Percentiles rank a stretch among this genome's conserved stretches.
These are phyloP conservation scores for Acanthamoeba polyphaga DNA, from an alignment of 208 protist species.

Conservation along the genomic window DNA sequence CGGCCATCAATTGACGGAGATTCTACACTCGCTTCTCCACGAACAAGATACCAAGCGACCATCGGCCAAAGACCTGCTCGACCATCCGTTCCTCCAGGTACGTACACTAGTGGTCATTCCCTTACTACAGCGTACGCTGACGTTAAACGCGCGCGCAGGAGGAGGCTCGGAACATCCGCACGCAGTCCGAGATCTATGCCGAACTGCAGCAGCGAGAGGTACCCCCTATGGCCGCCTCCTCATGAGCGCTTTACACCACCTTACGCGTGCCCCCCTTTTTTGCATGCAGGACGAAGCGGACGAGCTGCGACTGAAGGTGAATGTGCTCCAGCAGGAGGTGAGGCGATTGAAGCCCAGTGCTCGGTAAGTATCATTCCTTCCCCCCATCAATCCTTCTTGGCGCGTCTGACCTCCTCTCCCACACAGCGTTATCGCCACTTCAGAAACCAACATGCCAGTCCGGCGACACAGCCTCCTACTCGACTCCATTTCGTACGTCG, in stretches of 20 bases:
- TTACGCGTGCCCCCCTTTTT: neutral
- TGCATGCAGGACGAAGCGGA: neutral
- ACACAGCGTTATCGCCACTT: neutral
- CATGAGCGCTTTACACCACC: neutral
- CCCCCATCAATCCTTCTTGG: neutral
- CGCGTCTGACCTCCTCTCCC: neutral
- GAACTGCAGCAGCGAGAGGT: constrained; percentile 48
- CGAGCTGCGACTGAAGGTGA: neutral
- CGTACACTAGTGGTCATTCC: neutral
- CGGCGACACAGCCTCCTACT: neutral
- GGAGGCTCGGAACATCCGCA: neutral
- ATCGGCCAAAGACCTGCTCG: constrained; percentile 49
- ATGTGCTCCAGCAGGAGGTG: constrained; percentile 36
- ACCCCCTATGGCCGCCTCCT: neutral
- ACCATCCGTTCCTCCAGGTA: constrained; percentile 28
- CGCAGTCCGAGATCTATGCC: constrained; percentile 31
- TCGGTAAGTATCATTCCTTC: neutral
- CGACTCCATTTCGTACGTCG: neutral
- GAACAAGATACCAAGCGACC: constrained; percentile 1
- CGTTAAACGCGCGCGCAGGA: neutral
- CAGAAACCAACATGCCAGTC: neutral
- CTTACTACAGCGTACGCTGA: neutral
- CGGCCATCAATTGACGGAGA: neutral
- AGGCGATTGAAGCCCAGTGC: neutral
- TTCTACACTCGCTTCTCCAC: constrained; percentile 11